Percentiles rank a stretch among this genome's conserved stretches.
Conservation (phyloP, 1,284 basidiomycete species). For the Pyrrhoderma noxium region DNA sequence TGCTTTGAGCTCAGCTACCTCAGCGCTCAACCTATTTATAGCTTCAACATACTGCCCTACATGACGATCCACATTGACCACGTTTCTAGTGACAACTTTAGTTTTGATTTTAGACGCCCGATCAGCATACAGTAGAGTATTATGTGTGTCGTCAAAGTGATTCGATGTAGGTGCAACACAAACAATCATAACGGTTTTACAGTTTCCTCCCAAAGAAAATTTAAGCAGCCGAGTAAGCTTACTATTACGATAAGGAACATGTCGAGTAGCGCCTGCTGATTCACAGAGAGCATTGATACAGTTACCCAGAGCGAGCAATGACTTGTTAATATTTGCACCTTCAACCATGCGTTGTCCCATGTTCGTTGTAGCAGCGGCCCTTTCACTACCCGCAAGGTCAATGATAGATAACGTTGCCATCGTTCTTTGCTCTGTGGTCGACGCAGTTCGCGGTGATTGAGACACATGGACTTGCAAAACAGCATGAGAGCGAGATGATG, state of each 20-base stretch:
- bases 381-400: slow-evolving; percentile 92
- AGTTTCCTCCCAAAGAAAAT: slow-evolving; percentile 94
- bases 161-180: slow-evolving; percentile 90
- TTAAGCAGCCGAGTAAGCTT: slow-evolving; percentile 94
- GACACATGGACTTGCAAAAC: slow-evolving; percentile 91
- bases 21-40: slow-evolving; percentile 80
- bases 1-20: slow-evolving; percentile 81
- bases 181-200: slow-evolving; percentile 97
- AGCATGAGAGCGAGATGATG: slow-evolving; percentile 92
- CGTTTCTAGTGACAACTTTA: slow-evolving; percentile 86
- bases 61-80: slow-evolving; percentile 88
- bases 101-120: slow-evolving; percentile 96
- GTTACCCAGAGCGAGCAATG: slow-evolving; percentile 88
- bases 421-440: slow-evolving; percentile 70
- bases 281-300: slow-evolving; percentile 96
- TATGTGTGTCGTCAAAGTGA: slow-evolving; percentile 97
- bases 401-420: slow-evolving; percentile 93
- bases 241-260: slow-evolving; percentile 93
- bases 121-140: slow-evolving; percentile 93
- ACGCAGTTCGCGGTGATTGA: slow-evolving; percentile 76
- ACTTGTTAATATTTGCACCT: slow-evolving; percentile 97
- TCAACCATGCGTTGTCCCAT: slow-evolving; percentile 98
- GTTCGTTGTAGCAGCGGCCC: slow-evolving; percentile 89
- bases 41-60: slow-evolving; percentile 92
- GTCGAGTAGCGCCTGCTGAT: slow-evolving; percentile 74